phyloP scores from a whole-genome alignment of 495 filamentous ascomycete genomes.

The Neurospora sp. region DNA sequence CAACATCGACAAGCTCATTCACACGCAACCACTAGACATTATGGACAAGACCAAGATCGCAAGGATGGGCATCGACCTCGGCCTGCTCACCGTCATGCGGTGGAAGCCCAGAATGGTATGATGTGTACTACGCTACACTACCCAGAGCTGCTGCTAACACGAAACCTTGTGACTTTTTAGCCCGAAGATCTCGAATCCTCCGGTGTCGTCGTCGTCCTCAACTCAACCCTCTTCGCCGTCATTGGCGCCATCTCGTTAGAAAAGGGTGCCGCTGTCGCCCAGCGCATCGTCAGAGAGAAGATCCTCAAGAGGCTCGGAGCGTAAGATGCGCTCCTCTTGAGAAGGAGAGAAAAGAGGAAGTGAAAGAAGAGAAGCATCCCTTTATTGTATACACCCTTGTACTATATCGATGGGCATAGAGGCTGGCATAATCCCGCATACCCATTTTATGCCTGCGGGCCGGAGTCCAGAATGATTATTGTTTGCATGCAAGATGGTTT shows the following conservation, averaged over 20 bases:
- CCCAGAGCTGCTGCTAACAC: conserved; percentile 5
- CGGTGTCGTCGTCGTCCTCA: conserved; percentile 59
- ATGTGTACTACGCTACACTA: not conserved
- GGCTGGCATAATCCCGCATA: not conserved
- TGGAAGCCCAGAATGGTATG: conserved; percentile 70
- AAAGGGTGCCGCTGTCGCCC: conserved; percentile 70
- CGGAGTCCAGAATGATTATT: not conserved
- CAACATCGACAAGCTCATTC: conserved; percentile 57
- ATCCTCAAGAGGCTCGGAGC: conserved; percentile 45
- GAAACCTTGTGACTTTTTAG: conserved; percentile 34
- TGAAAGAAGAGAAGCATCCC: not conserved
- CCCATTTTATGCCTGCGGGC: not conserved
- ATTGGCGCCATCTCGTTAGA: conserved; percentile 80
- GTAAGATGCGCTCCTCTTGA: conserved; percentile 1
- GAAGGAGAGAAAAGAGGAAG: conserved; percentile 21
- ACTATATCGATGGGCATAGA: not conserved
- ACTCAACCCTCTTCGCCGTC: conserved; percentile 73
- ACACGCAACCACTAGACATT: conserved; percentile 41
- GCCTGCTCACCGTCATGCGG: conserved; percentile 61
- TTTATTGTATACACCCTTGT: not conserved
- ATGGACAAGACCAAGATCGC: conserved; percentile 51
- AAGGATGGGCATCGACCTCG: conserved; percentile 55
- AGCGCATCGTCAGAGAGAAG: conserved; percentile 61
- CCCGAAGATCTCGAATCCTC: conserved; percentile 58
- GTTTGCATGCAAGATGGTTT: not conserved